Evolutionary conservation across 73 alveolate species (phyloP).

Genomic region (Chromera velia): DNA sequence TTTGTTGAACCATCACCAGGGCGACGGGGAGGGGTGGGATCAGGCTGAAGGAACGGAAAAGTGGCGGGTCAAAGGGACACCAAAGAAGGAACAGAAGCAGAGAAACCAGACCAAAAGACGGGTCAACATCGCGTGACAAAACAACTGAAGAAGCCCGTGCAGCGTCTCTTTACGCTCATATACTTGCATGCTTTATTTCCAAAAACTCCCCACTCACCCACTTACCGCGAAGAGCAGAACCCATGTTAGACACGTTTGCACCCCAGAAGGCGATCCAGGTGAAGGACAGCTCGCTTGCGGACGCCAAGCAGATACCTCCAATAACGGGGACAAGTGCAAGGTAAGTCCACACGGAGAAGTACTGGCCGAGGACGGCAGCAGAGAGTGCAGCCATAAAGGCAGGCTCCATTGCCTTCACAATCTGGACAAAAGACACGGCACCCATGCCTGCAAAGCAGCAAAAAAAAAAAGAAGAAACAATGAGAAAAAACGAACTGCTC

Average conservation of each 20-base stretch:
- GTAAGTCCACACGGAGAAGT: background rate
- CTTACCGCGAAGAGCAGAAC: background rate
- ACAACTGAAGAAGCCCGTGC: too few relatives aligned
- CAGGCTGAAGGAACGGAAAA: too few relatives aligned
- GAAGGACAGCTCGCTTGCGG: conserved; percentile 8
- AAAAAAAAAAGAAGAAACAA: too few relatives aligned
- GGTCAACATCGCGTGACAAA: too few relatives aligned
- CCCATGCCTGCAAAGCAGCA: background rate
- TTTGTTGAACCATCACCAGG: too few relatives aligned
- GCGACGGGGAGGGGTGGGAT: too few relatives aligned
- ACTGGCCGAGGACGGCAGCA: background rate
- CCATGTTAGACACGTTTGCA: background rate
- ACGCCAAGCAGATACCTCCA: background rate
- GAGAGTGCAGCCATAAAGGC: background rate
- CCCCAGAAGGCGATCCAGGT: background rate
- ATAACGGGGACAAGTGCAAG: background rate
- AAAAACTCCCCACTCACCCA: too few relatives aligned
- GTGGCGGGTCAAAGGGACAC: too few relatives aligned
- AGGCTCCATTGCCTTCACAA: conserved; percentile 4
- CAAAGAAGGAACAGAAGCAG: too few relatives aligned
- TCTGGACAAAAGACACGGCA: conserved; percentile 3
- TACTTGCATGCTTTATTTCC: too few relatives aligned
- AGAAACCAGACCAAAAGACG: too few relatives aligned
- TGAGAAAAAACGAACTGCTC: background rate
- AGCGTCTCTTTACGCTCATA: too few relatives aligned